Percentiles rank a stretch among this genome's conserved stretches.
Conservation (phyloP, 75 land plant species). For the Pseudotsuga menziesii region DNA sequence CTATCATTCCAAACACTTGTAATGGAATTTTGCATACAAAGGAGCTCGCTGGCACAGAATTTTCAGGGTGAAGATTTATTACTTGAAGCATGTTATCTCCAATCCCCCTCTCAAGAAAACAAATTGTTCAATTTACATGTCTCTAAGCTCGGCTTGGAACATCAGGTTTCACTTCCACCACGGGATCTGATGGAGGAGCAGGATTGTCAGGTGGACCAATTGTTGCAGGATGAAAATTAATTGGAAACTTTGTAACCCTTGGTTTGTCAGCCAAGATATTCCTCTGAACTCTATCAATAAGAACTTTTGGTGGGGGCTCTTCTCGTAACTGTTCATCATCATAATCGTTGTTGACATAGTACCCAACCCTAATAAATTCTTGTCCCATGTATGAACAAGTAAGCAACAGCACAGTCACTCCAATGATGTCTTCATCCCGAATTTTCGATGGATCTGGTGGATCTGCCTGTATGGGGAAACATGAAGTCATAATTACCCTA, state of each 20-base stretch:
- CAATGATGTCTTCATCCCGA: constrained; percentile 92
- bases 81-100: neutral
- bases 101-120: neutral
- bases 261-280: constrained; percentile 94
- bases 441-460: constrained; percentile 92
- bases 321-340: constrained; percentile 84
- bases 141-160: neutral
- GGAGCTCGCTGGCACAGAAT: neutral
- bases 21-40: constrained; percentile 7
- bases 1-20: neutral
- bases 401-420: constrained; percentile 86
- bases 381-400: constrained; percentile 96
- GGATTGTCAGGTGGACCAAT: neutral
- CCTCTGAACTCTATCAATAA: constrained; percentile 75
- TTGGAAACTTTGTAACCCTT: constrained; percentile 92
- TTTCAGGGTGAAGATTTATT: constrained; percentile 1
- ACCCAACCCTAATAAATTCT: constrained; percentile 89
- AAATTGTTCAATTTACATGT: neutral
- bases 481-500: neutral
- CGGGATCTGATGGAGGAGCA: neutral
- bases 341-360: constrained; percentile 97
- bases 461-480: constrained; percentile 70
- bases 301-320: constrained; percentile 79
- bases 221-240: constrained; percentile 49
- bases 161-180: neutral